phyloP scores from a whole-genome alignment of 176 grass and related monocot genomes.

The Ananas comosus region DNA sequence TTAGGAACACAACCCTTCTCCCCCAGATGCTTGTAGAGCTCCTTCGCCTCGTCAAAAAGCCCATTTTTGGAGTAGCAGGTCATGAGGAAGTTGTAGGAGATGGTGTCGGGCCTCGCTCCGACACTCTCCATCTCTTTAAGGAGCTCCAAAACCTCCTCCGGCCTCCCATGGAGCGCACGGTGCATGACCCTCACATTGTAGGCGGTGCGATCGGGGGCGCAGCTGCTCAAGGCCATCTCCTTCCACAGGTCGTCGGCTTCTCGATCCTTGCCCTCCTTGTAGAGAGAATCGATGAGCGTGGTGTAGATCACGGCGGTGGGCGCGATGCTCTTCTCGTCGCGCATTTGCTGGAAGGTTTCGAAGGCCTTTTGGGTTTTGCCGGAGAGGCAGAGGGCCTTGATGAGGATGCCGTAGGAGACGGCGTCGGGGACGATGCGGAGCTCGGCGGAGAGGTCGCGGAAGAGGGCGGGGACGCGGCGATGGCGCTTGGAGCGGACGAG shows the following conservation, averaged over 20 bases:
- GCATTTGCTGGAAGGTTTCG: constrained; percentile 38
- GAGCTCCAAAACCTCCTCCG: constrained; percentile 29
- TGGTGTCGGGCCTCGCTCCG: constrained; percentile 39
- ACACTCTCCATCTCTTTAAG: constrained; percentile 47
- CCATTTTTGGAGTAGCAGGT: constrained; percentile 36
- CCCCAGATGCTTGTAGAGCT: constrained; percentile 32
- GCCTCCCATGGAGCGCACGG: constrained; percentile 20
- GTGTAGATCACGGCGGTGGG: constrained; percentile 48
- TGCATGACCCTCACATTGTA: constrained; percentile 59
- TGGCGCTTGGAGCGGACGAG: constrained; percentile 40
- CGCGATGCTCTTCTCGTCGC: constrained; percentile 33
- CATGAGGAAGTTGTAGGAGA: constrained; percentile 79
- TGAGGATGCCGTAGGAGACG: constrained; percentile 47
- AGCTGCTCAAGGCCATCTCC: constrained; percentile 52
- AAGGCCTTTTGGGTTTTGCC: constrained; percentile 36
- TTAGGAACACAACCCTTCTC: constrained; percentile 41
- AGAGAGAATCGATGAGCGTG: constrained; percentile 46
- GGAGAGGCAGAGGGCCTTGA: constrained; percentile 41
- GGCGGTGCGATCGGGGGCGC: constrained; percentile 27
- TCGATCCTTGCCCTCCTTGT: constrained; percentile 36
- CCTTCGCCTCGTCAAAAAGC: constrained; percentile 38
- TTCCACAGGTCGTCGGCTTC: constrained; percentile 55
- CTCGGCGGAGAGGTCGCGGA: constrained; percentile 46
- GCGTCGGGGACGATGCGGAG: constrained; percentile 46
- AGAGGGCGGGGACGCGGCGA: constrained; percentile 34